These are phyloP conservation scores for Pyracantha coccinea DNA, from an alignment of 331 rosid genomes.

Conservation along the genomic window DNA sequence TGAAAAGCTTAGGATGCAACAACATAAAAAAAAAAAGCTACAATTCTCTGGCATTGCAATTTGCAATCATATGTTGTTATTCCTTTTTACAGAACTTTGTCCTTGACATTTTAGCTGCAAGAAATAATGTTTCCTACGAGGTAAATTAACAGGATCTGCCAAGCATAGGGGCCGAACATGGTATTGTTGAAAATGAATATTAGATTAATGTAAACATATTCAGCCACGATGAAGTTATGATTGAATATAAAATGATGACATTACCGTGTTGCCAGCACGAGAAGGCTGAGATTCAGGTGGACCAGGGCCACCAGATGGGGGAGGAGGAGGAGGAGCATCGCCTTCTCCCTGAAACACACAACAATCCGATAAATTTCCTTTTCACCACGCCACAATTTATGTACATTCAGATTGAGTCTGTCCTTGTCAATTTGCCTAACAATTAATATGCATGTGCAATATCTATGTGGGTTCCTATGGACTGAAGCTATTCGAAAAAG, in stretches of 20 bases:
- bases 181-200: neutral
- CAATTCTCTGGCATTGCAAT: neutral
- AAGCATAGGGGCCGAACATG: neutral
- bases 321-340: slow-evolving; percentile 28
- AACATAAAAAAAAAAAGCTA: neutral
- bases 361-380: neutral
- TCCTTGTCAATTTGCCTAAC: neutral
- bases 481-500: neutral
- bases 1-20: neutral
- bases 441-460: neutral
- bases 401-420: neutral
- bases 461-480: neutral
- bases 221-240: slow-evolving; percentile 2
- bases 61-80: neutral
- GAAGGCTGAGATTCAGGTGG: slow-evolving; percentile 27
- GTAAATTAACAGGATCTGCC: no score
- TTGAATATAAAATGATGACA: neutral
- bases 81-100: neutral
- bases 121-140: no score
- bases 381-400: neutral
- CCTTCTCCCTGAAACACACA: slow-evolving; percentile 50
- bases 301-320: slow-evolving; percentile 29
- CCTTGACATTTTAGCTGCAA: neutral
- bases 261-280: slow-evolving; percentile 56
- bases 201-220: neutral